These are phyloP conservation scores for Coelastrella sp. DNA, from an alignment of 139 green algal genomes.

Conservation along the genomic window DNA sequence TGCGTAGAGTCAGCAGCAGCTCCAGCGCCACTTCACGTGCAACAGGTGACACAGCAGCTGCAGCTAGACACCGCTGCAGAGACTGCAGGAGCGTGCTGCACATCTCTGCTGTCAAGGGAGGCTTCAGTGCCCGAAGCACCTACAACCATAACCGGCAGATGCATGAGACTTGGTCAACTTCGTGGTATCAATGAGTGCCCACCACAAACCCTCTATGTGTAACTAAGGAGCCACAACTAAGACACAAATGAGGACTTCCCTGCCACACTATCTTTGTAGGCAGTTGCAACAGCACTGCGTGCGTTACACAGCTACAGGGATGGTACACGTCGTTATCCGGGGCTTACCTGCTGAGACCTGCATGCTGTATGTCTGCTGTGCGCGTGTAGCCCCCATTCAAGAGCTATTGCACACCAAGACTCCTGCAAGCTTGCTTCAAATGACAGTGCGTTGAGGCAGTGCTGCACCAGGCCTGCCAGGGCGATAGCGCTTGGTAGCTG, in stretches of 20 bases:
- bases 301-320: too few species aligned
- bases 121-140: constrained; percentile 83
- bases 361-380: constrained; percentile 73
- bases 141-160: constrained; percentile 13
- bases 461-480: constrained; percentile 60
- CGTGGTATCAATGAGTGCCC: not conserved
- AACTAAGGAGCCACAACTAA: too few species aligned
- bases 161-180: not conserved
- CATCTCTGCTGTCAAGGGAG: constrained; percentile 71
- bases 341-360: constrained; percentile 81
- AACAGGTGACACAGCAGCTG: not conserved
- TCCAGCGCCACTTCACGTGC: constrained; percentile 59
- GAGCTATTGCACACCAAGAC: constrained; percentile 83
- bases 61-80: constrained; percentile 83
- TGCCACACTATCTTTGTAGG: too few species aligned
- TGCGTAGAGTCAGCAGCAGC: constrained; percentile 66
- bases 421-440: constrained; percentile 68
- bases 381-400: constrained; percentile 85
- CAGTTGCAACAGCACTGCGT: too few species aligned
- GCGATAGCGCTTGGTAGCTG: constrained; percentile 43
- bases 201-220: too few species aligned
- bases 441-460: constrained; percentile 47
- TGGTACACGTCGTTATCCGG: too few species aligned
- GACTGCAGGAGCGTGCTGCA: constrained; percentile 79
- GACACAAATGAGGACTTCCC: too few species aligned